Evolutionary conservation across 495 filamentous ascomycete species (phyloP).

Genomic region (Parathielavia hyrcaniae): DNA sequence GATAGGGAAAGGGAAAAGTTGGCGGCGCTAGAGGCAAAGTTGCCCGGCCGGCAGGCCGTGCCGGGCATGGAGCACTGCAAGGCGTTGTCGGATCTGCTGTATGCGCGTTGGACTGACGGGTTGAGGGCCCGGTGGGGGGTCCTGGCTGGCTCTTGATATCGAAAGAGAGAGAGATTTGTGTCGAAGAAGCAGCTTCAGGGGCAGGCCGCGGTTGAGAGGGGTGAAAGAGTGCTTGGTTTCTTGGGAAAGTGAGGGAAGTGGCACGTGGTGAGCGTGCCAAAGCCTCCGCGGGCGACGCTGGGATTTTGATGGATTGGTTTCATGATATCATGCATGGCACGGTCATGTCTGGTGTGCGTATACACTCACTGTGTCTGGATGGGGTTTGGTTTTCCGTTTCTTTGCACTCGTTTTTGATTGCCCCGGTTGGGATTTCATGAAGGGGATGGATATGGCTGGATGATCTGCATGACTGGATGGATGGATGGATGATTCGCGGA

Average conservation of each 20-base stretch:
- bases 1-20: slow-evolving; percentile 42
- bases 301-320: background rate
- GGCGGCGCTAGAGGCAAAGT: slow-evolving; percentile 39
- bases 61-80: slow-evolving; percentile 88
- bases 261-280: too few relatives aligned
- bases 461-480: background rate
- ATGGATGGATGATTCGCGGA: background rate
- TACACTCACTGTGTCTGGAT: background rate
- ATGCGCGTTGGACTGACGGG: slow-evolving; percentile 81
- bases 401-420: background rate
- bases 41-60: slow-evolving; percentile 45
- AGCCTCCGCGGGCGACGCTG: background rate
- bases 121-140: slow-evolving; percentile 68
- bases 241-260: too few relatives aligned
- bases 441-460: background rate
- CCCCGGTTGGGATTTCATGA: too few relatives aligned
- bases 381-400: background rate
- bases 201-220: background rate
- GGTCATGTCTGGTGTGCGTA: background rate
- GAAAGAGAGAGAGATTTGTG: too few relatives aligned
- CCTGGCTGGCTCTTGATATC: slow-evolving; percentile 12
- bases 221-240: background rate
- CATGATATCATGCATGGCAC: background rate
- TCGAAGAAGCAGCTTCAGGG: too few relatives aligned
- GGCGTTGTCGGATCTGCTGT: slow-evolving; percentile 82